phyloP scores from a whole-genome alignment of 768 basidiomycete genomes.

The Suillus luteus region DNA sequence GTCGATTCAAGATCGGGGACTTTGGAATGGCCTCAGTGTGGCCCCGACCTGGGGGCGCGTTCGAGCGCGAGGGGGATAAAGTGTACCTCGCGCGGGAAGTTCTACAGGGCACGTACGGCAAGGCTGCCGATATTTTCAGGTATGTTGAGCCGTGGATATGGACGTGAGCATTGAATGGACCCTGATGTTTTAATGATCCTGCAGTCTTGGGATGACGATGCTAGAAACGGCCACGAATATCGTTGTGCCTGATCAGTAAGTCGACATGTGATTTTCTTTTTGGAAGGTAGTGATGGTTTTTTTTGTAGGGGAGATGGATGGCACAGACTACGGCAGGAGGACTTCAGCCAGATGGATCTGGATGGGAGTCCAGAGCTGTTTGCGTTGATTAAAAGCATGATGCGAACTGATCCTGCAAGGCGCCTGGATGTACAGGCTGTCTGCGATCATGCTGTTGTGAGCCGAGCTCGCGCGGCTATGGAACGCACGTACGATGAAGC shows the following conservation, averaged over 20 bases:
- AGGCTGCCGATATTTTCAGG: slow-evolving; percentile 97
- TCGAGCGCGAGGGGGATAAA: slow-evolving; percentile 97
- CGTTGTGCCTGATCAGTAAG: slow-evolving; percentile 94
- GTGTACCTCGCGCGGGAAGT: slow-evolving; percentile 97
- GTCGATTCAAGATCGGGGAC: slow-evolving; percentile 95
- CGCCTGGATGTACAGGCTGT: slow-evolving; percentile 62
- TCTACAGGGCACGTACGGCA: slow-evolving; percentile 86
- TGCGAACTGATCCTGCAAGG: slow-evolving; percentile 65
- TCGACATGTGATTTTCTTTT: slow-evolving; percentile 25
- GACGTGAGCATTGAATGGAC: background rate
- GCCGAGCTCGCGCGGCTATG: slow-evolving; percentile 66
- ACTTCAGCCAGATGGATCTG: slow-evolving; percentile 84
- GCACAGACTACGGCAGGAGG: slow-evolving; percentile 89
- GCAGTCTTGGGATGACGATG: slow-evolving; percentile 92
- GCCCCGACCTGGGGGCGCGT: slow-evolving; percentile 63
- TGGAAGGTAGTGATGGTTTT: slow-evolving; percentile 16
- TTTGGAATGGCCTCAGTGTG: slow-evolving; percentile 98
- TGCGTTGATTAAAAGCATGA: slow-evolving; percentile 71
- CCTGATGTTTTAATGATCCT: slow-evolving; percentile 20
- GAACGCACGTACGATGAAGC: slow-evolving; percentile 44
- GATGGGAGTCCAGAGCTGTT: slow-evolving; percentile 66
- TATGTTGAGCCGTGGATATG: slow-evolving; percentile 40
- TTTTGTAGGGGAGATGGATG: slow-evolving; percentile 81
- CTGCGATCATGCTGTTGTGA: slow-evolving; percentile 62
- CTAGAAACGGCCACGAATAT: slow-evolving; percentile 96